Evolutionary conservation across 2,329 filamentous ascomycete genomes (phyloP), one percentile per base, ranked within the genome.

Genomic region (Bipolaris oryzae): DNA sequence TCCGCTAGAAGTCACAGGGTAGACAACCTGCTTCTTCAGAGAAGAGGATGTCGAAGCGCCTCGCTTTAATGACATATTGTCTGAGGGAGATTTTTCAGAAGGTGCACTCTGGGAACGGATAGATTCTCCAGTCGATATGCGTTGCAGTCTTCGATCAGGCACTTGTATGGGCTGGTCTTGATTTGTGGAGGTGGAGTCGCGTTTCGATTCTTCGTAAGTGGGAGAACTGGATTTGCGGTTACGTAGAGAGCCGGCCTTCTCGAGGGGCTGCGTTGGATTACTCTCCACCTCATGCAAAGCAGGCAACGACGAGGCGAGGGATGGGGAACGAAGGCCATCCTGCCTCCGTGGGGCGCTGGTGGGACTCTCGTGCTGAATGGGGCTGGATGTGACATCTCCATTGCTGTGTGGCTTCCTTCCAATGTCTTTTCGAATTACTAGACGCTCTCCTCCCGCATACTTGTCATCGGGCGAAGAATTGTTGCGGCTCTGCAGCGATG

Each of bases 21-120:
- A 70, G 4, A 66, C 68, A 5, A 65, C 68, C n/a, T 72, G 73
- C 44, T 60, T 70, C 37, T 62, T 62, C 2, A 63, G 59, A 6
- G 70, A 72, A 7, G 74, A 74, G 6, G 71, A 66, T 7, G 72
- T 72, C 6, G 74, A 74, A 7, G 57, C 42, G 5, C 73, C 66
- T 20, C 74, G 73, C 55, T 74, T 67, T 11, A 76, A 55, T 7
- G 66, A 62, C 7, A 68, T 57, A 35, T 65, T 73, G 20, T 76
- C 72, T 2, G 65, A 64, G n/a, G 63, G 53, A 7, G 64, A 63
- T 11, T 59, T 63, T 0, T 72, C 67, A n/a, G 53, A 47, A 11
- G 62, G 48, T 13, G 46, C 50, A 16, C 57, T 50, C 35, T 60
- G 62, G 20, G 71, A 66, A 25, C 66, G 70, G 23, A 62, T 39